These are phyloP conservation scores for Elsinoe batatas DNA, from an alignment of 2,329 filamentous ascomycete genomes.

Conservation along the genomic window DNA sequence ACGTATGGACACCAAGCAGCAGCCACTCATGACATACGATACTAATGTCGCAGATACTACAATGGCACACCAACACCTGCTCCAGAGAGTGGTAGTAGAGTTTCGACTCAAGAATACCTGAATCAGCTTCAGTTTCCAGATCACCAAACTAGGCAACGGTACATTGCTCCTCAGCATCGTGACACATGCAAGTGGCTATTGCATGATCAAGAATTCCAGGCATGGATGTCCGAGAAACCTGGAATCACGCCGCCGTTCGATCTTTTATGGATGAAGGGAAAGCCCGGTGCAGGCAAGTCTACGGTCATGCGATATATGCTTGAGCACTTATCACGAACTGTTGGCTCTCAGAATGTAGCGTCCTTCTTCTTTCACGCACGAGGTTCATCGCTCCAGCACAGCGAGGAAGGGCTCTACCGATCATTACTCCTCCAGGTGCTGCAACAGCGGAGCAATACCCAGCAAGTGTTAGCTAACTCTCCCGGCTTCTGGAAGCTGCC, in stretches of 20 bases:
- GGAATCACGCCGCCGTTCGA: not conserved
- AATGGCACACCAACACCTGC: too few species aligned
- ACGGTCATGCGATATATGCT: slow-evolving; percentile 13
- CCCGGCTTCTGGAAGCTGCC: not conserved
- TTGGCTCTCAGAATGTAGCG: not conserved
- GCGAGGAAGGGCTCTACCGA: not conserved
- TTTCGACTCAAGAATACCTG: not conserved
- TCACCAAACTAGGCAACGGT: not conserved
- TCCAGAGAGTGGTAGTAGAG: too few species aligned
- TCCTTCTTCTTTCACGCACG: not conserved
- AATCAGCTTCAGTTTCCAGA: not conserved
- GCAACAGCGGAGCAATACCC: not conserved
- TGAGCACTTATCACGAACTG: not conserved
- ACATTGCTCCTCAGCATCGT: not conserved
- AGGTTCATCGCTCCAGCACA: not conserved
- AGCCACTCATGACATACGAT: too few species aligned
- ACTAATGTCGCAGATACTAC: too few species aligned
- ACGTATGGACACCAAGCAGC: too few species aligned
- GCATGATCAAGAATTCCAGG: not conserved
- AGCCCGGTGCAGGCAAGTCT: slow-evolving; percentile 14
- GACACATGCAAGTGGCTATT: not conserved
- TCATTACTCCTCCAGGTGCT: not conserved
- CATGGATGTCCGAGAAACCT: not conserved
- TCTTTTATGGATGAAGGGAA: slow-evolving; percentile 15
- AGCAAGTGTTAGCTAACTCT: not conserved